Evolutionary conservation across 1,284 basidiomycete species (phyloP).

Genomic region (Fomitopsis palustris): DNA sequence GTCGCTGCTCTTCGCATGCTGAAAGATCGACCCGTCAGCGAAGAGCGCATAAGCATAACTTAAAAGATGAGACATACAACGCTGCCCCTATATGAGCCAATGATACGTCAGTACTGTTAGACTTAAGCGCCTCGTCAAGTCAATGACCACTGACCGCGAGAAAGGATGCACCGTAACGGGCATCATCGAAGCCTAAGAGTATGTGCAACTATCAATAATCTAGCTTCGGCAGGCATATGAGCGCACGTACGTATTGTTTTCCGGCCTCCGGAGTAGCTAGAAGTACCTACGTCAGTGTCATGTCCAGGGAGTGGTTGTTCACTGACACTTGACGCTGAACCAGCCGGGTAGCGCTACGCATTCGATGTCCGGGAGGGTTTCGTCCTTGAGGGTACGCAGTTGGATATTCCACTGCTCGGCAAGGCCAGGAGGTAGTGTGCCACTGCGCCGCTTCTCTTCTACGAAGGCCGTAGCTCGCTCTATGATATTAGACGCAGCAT

Average conservation of each 20-base stretch:
- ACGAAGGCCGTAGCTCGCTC: not conserved
- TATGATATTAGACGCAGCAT: not conserved
- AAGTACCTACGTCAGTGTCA: not conserved
- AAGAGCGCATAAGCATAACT: not conserved
- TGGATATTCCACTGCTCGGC: conserved; percentile 15
- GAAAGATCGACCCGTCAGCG: not conserved
- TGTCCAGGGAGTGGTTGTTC: not conserved
- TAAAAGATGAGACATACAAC: not conserved
- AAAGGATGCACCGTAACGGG: conserved; percentile 8
- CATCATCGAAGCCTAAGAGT: conserved; percentile 1
- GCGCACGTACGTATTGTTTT: conserved; percentile 19
- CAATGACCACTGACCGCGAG: conserved; percentile 9
- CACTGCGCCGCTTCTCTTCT: conserved; percentile 4
- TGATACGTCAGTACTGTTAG: conserved; percentile 21
- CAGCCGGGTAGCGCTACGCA: conserved; percentile 2
- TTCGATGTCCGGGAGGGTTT: conserved; percentile 10
- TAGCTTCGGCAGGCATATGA: not conserved
- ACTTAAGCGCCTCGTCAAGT: conserved; percentile 6
- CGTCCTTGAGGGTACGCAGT: conserved; percentile 7
- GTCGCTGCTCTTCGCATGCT: conserved; percentile 9
- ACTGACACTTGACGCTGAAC: conserved; percentile 14
- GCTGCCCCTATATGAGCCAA: conserved; percentile 5
- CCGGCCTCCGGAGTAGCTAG: conserved; percentile 20
- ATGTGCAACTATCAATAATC: not conserved
- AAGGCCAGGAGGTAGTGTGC: conserved; percentile 11